phyloP scores from a whole-genome alignment of 2,329 filamentous ascomycete species.

The Colletotrichum incanum region DNA sequence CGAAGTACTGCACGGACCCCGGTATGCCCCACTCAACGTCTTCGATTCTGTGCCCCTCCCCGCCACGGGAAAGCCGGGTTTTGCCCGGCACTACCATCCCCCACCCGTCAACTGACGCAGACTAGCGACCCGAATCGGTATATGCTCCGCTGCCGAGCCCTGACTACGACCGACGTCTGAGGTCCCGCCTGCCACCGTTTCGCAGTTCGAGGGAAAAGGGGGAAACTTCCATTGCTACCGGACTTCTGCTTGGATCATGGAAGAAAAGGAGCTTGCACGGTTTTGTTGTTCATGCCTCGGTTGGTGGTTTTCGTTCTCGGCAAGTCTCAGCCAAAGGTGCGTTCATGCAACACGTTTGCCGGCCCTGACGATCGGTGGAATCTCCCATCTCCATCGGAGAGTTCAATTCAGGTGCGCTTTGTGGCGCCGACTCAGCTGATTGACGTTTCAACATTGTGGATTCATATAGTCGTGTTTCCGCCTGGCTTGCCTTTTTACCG shows the following conservation, averaged over 20 bases:
- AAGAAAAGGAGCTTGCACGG: background rate
- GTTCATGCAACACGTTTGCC: background rate
- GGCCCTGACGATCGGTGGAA: slow-evolving; percentile 22
- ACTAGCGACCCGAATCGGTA: slow-evolving; percentile 33
- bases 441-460: slow-evolving; percentile 1
- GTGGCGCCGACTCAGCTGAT: background rate
- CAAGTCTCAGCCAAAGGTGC: background rate
- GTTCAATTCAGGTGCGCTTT: background rate
- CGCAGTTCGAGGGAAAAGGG: background rate
- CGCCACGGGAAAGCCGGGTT: slow-evolving; percentile 22
- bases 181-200: slow-evolving; percentile 3
- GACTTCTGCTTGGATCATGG: background rate
- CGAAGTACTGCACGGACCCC: slow-evolving; percentile 9
- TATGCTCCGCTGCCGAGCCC: slow-evolving; percentile 24
- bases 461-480: background rate
- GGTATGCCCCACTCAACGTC: background rate
- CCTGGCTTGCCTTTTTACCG: background rate
- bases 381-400: background rate
- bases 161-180: slow-evolving; percentile 16
- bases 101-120: slow-evolving; percentile 16
- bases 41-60: background rate
- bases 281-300: slow-evolving; percentile 25
- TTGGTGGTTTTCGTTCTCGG: background rate
- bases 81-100: slow-evolving; percentile 20
- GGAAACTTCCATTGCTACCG: background rate